Conservation (phyloP, 352 stramenopile species). For the Pythium volutum region DNA sequence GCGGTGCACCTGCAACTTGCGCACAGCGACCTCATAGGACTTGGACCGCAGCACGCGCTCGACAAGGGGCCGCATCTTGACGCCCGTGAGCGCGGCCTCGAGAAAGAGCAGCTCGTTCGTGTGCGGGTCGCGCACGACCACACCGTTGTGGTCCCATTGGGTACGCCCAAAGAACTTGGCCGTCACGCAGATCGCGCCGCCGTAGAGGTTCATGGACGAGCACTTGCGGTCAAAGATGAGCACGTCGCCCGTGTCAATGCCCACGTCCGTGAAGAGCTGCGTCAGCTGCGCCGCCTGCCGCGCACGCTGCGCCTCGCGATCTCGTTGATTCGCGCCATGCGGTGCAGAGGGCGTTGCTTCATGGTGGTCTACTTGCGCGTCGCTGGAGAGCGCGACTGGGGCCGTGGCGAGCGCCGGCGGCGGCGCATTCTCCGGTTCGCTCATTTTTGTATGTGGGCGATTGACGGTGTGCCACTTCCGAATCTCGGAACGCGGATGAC, state of each 20-base stretch:
- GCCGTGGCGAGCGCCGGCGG: background rate
- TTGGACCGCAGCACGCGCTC: constrained; percentile 71
- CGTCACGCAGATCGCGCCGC: constrained; percentile 67
- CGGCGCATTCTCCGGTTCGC: background rate
- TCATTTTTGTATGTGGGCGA: background rate
- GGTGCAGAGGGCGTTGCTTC: background rate
- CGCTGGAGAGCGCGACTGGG: background rate
- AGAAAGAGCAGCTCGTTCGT: constrained; percentile 61
- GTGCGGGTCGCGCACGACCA: constrained; percentile 53
- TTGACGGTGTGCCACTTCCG: background rate
- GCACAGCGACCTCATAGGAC: constrained; percentile 64
- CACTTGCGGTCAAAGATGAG: constrained; percentile 83
- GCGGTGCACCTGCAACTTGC: constrained; percentile 70
- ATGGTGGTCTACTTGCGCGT: background rate
- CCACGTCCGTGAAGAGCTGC: constrained; percentile 44
- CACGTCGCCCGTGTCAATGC: constrained; percentile 73
- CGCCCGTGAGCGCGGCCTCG: constrained; percentile 70
- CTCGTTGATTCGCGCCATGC: background rate
- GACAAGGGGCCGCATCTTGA: constrained; percentile 81
- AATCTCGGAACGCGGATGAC: background rate
- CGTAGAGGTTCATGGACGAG: constrained; percentile 71
- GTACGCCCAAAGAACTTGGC: constrained; percentile 82
- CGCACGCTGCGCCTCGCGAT: constrained; percentile 12
- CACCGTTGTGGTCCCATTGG: constrained; percentile 85
- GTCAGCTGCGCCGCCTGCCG: constrained; percentile 20